Evolutionary conservation across 345 rosid genomes (phyloP).

Genomic region (Hibiscus mutabilis): DNA sequence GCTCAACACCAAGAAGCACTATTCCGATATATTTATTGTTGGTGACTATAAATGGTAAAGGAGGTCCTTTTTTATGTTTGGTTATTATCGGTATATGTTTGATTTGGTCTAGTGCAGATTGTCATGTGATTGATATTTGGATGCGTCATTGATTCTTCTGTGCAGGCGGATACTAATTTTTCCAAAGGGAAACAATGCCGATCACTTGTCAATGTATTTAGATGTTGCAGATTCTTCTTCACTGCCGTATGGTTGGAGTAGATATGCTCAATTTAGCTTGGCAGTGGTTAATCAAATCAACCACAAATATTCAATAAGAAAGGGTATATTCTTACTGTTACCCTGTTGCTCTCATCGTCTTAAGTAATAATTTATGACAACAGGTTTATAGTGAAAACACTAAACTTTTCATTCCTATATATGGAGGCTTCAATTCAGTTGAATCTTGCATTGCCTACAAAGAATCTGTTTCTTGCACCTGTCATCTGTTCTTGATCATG

Average conservation of each 20-base stretch:
- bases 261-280: slow-evolving; percentile 90
- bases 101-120: neutral
- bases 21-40: slow-evolving; percentile 67
- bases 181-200: slow-evolving; percentile 95
- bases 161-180: slow-evolving; percentile 80
- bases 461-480: neutral
- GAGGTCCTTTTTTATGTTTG: neutral
- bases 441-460: neutral
- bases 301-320: slow-evolving; percentile 52
- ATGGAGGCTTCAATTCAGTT: neutral
- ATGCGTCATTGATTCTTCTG: slow-evolving; percentile 13
- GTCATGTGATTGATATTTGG: neutral
- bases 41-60: slow-evolving; percentile 80
- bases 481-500: neutral
- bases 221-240: slow-evolving; percentile 79
- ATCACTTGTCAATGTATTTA: slow-evolving; percentile 90
- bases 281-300: too few species aligned
- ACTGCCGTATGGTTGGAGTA: slow-evolving; percentile 91
- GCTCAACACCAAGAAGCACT: slow-evolving; percentile 73
- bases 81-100: neutral
- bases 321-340: slow-evolving; percentile 3
- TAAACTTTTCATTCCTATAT: neutral
- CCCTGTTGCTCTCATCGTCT: neutral
- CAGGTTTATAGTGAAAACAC: neutral
- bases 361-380: neutral